Evolutionary conservation across 495 filamentous ascomycete genomes (phyloP).

Genomic region (Xylaria longipes): DNA sequence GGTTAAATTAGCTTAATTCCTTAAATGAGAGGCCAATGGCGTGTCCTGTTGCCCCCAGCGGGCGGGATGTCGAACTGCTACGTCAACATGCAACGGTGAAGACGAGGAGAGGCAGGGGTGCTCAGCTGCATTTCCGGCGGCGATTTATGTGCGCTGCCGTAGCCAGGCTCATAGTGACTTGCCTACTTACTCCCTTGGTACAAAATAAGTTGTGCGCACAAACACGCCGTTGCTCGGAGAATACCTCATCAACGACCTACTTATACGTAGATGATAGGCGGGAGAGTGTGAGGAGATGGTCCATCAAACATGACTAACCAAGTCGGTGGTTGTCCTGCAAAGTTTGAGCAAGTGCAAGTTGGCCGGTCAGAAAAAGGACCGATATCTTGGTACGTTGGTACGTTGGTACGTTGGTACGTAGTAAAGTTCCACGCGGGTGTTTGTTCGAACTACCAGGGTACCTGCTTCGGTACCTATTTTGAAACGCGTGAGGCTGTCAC

Average conservation of each 20-base stretch:
- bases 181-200: background rate
- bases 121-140: conserved; percentile 7
- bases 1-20: conserved; percentile 4
- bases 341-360: background rate
- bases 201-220: too few relatives aligned
- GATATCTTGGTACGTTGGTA: background rate
- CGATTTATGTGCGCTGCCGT: conserved; percentile 4
- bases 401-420: too few relatives aligned
- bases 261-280: background rate
- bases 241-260: background rate
- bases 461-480: conserved; percentile 4
- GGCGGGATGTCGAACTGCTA: background rate
- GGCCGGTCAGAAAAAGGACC: conserved; percentile 4
- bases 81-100: conserved; percentile 23
- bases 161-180: background rate
- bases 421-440: too few relatives aligned
- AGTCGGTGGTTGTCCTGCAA: background rate
- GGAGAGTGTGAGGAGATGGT: background rate
- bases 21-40: conserved; percentile 16
- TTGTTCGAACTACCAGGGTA: background rate
- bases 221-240: background rate
- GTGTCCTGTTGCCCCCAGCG: conserved; percentile 3
- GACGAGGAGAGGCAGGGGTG: conserved; percentile 18
- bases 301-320: background rate
- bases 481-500: conserved; percentile 4